These are phyloP conservation scores for Kregervanrija delftensis DNA, from an alignment of 805 yeast genomes.

Conservation along the genomic window DNA sequence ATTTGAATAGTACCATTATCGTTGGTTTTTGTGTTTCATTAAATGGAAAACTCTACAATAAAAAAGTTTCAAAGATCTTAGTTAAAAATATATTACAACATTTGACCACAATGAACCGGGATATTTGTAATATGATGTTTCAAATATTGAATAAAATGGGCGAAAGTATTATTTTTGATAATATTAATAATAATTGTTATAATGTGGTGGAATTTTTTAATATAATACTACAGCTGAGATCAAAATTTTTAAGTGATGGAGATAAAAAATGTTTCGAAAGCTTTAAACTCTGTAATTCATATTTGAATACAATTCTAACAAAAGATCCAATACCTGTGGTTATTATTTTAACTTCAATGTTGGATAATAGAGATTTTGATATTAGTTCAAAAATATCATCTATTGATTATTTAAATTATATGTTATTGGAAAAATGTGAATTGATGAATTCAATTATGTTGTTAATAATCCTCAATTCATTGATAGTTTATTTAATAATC, in stretches of 20 bases:
- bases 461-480: conserved; percentile 13
- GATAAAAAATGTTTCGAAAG: conserved; percentile 5
- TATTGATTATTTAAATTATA: conserved; percentile 18
- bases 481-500: conserved; percentile 8
- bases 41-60: conserved; percentile 1
- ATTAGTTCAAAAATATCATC: conserved; percentile 6
- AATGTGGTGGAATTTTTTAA: conserved; percentile 7
- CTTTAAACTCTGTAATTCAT: conserved; percentile 10
- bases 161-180: conserved; percentile 1
- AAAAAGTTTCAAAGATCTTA: neutral
- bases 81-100: conserved; percentile 2
- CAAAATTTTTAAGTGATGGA: conserved; percentile 2
- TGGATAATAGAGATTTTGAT: conserved; percentile 4
- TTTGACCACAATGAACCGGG: conserved; percentile 3
- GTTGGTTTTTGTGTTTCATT: conserved; percentile 7
- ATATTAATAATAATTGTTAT: conserved; percentile 1
- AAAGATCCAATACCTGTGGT: conserved; percentile 8
- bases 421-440: conserved; percentile 14
- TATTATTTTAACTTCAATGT: conserved; percentile 10
- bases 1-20: conserved; percentile 5
- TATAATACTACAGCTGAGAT: conserved; percentile 7
- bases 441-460: conserved; percentile 6
- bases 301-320: conserved; percentile 9
- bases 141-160: conserved; percentile 5
- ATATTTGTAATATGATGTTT: conserved; percentile 6